Evolutionary conservation across 805 yeast genomes (phyloP).

Genomic region (Yamadazyma endophytica): DNA sequence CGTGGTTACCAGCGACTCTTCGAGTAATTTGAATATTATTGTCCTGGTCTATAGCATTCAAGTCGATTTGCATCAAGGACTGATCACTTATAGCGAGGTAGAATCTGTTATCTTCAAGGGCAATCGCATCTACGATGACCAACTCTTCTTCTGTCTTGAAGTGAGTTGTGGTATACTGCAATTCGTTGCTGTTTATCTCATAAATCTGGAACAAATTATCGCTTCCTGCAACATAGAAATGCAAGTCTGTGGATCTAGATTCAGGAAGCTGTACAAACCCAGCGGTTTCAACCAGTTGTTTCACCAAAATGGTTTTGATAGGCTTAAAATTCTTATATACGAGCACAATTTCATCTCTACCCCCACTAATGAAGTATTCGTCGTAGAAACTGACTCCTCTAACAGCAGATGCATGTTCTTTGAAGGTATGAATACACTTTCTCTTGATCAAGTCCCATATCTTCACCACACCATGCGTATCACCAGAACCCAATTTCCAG

Average conservation of each 20-base stretch:
- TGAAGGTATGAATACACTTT: constrained; percentile 56
- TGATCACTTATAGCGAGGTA: constrained; percentile 77
- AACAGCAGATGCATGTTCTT: constrained; percentile 80
- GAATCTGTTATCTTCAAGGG: constrained; percentile 28
- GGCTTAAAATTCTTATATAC: constrained; percentile 56
- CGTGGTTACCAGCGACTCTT: constrained; percentile 88
- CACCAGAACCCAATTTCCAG: constrained; percentile 79
- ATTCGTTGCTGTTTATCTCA: constrained; percentile 47
- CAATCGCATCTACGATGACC: constrained; percentile 56
- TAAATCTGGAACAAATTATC: constrained; percentile 66
- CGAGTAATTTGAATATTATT: constrained; percentile 39
- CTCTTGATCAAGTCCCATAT: constrained; percentile 71
- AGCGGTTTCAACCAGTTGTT: constrained; percentile 67
- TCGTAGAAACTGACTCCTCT: constrained; percentile 77
- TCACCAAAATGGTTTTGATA: constrained; percentile 63
- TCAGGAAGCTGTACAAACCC: constrained; percentile 42
- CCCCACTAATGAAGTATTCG: constrained; percentile 66
- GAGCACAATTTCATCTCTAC: constrained; percentile 78
- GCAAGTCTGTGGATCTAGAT: constrained; percentile 19
- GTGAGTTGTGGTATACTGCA: constrained; percentile 40
- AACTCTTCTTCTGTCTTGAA: constrained; percentile 72
- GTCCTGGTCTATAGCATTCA: constrained; percentile 15
- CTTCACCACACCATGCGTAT: constrained; percentile 52
- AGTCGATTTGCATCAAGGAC: constrained; percentile 54
- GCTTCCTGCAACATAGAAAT: constrained; percentile 74